Conservation (phyloP, 768 basidiomycete species). For the Lepiota brunneoincarnata region DNA sequence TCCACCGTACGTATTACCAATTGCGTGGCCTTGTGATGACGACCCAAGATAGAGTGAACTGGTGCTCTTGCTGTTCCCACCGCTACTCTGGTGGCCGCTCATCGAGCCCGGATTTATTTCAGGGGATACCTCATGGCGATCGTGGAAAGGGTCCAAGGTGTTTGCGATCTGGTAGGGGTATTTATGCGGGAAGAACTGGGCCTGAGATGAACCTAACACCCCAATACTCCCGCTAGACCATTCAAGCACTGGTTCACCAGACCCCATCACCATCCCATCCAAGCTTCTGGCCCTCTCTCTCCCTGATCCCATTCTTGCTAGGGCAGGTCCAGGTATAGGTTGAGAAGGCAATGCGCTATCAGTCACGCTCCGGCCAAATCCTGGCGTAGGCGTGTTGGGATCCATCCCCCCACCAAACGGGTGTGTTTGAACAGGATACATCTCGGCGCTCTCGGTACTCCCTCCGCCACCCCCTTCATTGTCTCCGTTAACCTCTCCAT, state of each 20-base stretch:
- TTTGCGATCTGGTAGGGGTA: not conserved
- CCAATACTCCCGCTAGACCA: no score
- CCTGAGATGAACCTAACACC: no score
- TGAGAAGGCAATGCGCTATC: slow-evolving; percentile 6
- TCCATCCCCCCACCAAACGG: not conserved
- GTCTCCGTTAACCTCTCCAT: no score
- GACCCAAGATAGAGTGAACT: not conserved
- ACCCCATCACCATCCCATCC: no score
- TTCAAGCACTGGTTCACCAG: no score
- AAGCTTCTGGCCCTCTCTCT: no score
- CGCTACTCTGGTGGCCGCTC: slow-evolving; percentile 5
- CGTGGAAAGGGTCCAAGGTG: not conserved
- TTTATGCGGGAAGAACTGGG: no score
- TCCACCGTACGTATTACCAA: not conserved
- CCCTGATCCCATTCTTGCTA: no score
- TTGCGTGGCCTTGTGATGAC: not conserved
- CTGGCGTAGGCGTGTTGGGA: not conserved
- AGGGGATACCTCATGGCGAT: not conserved
- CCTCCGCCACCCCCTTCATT: slow-evolving; percentile 16
- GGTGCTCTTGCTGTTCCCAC: not conserved
- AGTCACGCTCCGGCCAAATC: not conserved
- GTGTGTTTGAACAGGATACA: slow-evolving; percentile 3
- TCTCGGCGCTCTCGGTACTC: slow-evolving; percentile 22
- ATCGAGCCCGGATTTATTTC: not conserved
- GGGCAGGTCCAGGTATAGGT: no score